A percentile compares a stretch with the other conserved stretches of the same genome.
Evolutionary conservation across 2,329 filamentous ascomycete genomes (phyloP).

Genomic region (Stachybotrys chartarum): DNA sequence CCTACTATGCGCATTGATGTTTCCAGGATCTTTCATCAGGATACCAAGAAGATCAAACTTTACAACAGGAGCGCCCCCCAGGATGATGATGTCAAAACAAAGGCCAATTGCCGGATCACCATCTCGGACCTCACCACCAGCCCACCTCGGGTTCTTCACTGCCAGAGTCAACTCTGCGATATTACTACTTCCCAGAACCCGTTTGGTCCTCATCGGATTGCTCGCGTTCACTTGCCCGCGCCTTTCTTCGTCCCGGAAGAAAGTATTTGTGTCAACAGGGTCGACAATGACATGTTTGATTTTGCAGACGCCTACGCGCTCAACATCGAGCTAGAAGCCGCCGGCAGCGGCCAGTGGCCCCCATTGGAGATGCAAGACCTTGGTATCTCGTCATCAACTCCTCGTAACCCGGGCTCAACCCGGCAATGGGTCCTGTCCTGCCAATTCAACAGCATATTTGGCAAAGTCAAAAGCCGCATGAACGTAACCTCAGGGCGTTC

Average conservation of each 20-base stretch:
- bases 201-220: constrained; percentile 34
- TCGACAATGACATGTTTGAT: constrained; percentile 38
- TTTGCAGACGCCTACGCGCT: constrained; percentile 44
- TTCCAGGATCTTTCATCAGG: constrained; percentile 43
- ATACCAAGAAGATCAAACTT: constrained; percentile 29
- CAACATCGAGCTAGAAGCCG: constrained; percentile 44
- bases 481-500: constrained; percentile 17
- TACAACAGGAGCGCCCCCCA: constrained; percentile 19
- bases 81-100: constrained; percentile 20
- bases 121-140: constrained; percentile 26
- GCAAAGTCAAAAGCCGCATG: constrained; percentile 29
- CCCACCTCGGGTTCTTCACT: constrained; percentile 38
- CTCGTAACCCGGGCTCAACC: constrained; percentile 11
- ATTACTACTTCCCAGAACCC: constrained; percentile 43
- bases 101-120: constrained; percentile 29
- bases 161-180: constrained; percentile 47
- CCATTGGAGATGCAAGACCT: constrained; percentile 34
- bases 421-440: constrained; percentile 33
- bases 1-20: constrained; percentile 45
- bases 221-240: constrained; percentile 37
- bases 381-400: constrained; percentile 14
- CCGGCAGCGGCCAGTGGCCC: constrained; percentile 43
- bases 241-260: constrained; percentile 47
- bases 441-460: constrained; percentile 32
- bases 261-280: constrained; percentile 41